Base-by-base conservation (phyloP, 352 stramenopile genomes). In the Bremia lactucae region DNA sequence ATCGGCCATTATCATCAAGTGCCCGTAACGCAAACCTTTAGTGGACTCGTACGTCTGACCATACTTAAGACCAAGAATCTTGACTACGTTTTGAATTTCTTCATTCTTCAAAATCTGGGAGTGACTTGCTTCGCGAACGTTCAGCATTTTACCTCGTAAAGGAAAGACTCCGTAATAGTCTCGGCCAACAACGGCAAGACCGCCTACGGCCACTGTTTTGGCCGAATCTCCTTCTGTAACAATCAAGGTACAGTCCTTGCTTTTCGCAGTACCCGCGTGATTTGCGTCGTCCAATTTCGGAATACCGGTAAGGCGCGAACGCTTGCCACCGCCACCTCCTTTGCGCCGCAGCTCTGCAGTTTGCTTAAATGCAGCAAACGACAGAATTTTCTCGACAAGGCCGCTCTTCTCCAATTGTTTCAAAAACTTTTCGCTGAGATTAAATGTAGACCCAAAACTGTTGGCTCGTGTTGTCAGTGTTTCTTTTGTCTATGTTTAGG, bases 1-100 rank as follows among this genome's bases (percentile, higher is more conserved):
- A 88, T 99, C 96, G 36, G 95, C 91, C 96, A 99, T 99, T 46
- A 99, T 95, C 92, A 99, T 98, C 21, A 99, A 64, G 45, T 97
- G 87, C 1, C 96, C 95, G 59, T 99, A 99, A 4, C 96, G 90
- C 42, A 88, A 52, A 6, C 78, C 63, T 51, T 89, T 87, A 13
- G 83, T 80, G 2, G 78, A 94, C 16, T 92, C 69, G 61, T 98
- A 98, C 41, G 69, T 87, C 31, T 97, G 87, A 2, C 94, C 87
- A 51, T 96, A 96, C 62, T 98, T 96, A 22, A 98, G 72, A 10
- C 95, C 95, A 23, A 99, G 68, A 54, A 99, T 99, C 45, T 96
- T 90, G 21, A 96, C 86, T 21, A 99, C 62, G 45, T 95, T 96
- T 49, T 97, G 91, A 28, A 98, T 96, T 41, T 98, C 95, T 51